These are phyloP conservation scores for Irpex lacteus DNA, from an alignment of 1,284 basidiomycete species.

Conservation along the genomic window DNA sequence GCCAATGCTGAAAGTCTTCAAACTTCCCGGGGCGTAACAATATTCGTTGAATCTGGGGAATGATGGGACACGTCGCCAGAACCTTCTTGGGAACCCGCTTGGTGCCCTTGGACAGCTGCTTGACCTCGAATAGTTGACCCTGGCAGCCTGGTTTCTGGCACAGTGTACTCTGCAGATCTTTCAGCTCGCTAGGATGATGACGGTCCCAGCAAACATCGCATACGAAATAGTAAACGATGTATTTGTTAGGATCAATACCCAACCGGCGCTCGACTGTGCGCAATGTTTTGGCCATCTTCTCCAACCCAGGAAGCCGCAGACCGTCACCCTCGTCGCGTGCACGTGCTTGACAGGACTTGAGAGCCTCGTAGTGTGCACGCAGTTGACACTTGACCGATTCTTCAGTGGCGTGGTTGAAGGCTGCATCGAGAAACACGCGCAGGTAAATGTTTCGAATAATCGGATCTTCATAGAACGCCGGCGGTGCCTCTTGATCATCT, in stretches of 20 bases:
- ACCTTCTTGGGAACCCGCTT: slow-evolving; percentile 15
- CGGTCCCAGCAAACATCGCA: neutral
- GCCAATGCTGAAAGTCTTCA: slow-evolving; percentile 14
- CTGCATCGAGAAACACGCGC: slow-evolving; percentile 2
- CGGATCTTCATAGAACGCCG: slow-evolving; percentile 2
- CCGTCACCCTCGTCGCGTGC: too few species aligned
- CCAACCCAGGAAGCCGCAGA: neutral
- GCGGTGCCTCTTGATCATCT: neutral
- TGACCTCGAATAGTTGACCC: neutral
- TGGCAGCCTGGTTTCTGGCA: neutral
- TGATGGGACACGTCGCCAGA: slow-evolving; percentile 3
- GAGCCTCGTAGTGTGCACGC: neutral
- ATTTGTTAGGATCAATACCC: neutral
- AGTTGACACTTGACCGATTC: neutral
- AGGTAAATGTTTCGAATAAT: slow-evolving; percentile 1
- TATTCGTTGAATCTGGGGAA: slow-evolving; percentile 5
- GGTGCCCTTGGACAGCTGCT: neutral
- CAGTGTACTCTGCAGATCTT: neutral
- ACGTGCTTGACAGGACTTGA: neutral
- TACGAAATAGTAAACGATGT: neutral
- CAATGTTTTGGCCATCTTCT: neutral
- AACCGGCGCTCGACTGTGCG: neutral
- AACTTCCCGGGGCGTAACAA: slow-evolving; percentile 15
- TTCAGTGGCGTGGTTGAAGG: slow-evolving; percentile 2
- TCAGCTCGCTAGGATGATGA: neutral